A percentile compares a stretch with the other conserved stretches of the same genome.
Evolutionary conservation across 768 basidiomycete species (phyloP).

Genomic region (Hericium coralloides): DNA sequence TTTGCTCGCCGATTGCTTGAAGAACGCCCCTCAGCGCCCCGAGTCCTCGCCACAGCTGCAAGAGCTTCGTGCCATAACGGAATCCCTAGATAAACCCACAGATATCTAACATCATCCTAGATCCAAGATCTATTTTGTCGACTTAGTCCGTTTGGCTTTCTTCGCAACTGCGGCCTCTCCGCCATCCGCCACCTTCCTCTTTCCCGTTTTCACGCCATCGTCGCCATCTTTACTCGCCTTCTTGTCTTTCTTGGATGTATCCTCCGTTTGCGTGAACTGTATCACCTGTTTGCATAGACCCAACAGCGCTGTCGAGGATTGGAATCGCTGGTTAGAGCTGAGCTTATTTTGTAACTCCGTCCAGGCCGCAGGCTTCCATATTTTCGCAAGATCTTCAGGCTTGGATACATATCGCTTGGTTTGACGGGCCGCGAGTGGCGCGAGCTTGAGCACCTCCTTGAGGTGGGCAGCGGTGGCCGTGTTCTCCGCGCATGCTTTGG

Average conservation of each 20-base stretch:
- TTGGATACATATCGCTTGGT: constrained; percentile 38
- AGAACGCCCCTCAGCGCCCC: not conserved
- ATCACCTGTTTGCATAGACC: constrained; percentile 59
- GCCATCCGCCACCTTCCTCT: constrained; percentile 21
- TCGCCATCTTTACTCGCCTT: constrained; percentile 14
- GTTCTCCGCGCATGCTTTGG: constrained; percentile 38
- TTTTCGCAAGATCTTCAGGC: constrained; percentile 21
- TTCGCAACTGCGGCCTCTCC: constrained; percentile 14
- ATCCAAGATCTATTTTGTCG: not conserved
- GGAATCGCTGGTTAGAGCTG: constrained; percentile 46
- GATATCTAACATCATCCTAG: too few species aligned
- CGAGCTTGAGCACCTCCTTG: constrained; percentile 76
- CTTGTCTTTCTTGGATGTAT: constrained; percentile 7
- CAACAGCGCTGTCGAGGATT: constrained; percentile 49
- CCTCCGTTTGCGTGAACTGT: constrained; percentile 10
- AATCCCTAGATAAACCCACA: not conserved
- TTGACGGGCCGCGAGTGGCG: constrained; percentile 53
- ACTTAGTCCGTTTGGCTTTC: constrained; percentile 36
- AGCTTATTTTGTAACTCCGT: constrained; percentile 38
- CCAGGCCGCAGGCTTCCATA: constrained; percentile 62
- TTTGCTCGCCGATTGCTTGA: not conserved
- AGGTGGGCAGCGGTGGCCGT: constrained; percentile 51
- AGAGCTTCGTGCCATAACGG: not conserved
- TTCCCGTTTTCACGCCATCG: constrained; percentile 11
- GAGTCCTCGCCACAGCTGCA: not conserved